Conservation (phyloP, 192 early-diverging fungal genomes). For the Coemansia sp. region DNA sequence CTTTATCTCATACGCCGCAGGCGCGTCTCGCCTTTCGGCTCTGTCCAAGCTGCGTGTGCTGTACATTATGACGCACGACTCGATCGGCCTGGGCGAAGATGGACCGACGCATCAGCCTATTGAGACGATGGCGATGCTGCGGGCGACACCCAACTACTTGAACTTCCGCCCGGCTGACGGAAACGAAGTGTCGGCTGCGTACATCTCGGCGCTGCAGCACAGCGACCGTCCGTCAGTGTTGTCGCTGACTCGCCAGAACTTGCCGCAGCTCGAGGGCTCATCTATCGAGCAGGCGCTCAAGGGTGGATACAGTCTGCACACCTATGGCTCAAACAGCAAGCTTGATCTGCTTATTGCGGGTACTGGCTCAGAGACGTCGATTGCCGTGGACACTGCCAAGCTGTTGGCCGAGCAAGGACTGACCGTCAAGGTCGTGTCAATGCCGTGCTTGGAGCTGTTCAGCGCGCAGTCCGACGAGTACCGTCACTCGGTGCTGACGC, state of each 20-base stretch:
- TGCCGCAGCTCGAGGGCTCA: conserved; percentile 87
- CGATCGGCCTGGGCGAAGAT: conserved; percentile 97
- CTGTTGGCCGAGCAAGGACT: conserved; percentile 59
- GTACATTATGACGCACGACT: conserved; percentile 99
- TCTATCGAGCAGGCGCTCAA: conserved; percentile 75
- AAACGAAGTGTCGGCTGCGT: conserved; percentile 90
- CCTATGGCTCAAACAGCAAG: conserved; percentile 56
- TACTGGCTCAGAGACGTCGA: conserved; percentile 89
- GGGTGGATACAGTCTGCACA: conserved; percentile 85
- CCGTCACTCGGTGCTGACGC: conserved; percentile 73
- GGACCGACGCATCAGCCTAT: conserved; percentile 99
- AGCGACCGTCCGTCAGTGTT: conserved; percentile 74
- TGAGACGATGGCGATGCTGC: conserved; percentile 85
- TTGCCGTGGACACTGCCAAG: conserved; percentile 85
- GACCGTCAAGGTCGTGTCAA: conserved; percentile 82
- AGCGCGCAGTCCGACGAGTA: conserved; percentile 82
- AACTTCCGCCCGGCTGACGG: conserved; percentile 92
- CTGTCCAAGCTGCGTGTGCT: conserved; percentile 86
- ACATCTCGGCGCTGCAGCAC: conserved; percentile 75
- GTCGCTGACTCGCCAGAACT: conserved; percentile 88
- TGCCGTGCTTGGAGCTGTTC: conserved; percentile 90
- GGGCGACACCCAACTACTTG: conserved; percentile 87
- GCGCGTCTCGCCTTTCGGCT: conserved; percentile 86
- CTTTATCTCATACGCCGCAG: conserved; percentile 80
- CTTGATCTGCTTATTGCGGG: conserved; percentile 75